A percentile compares a stretch with the other conserved stretches of the same genome.
Evolutionary conservation across 106 monocot species (phyloP).

Genomic region (Chionographis japonica): DNA sequence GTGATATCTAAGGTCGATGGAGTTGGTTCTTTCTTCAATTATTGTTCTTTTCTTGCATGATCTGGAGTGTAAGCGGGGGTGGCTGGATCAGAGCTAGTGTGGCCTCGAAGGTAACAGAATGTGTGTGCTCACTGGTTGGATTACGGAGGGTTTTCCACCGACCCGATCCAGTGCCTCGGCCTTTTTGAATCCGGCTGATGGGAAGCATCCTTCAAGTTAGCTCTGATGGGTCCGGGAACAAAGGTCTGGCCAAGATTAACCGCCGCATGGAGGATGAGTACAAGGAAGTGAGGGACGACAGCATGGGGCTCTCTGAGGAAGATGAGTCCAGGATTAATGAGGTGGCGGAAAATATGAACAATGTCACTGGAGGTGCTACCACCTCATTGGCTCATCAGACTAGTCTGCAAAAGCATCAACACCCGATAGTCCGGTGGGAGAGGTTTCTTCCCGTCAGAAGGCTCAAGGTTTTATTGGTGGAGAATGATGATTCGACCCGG

Average conservation of each 20-base stretch:
- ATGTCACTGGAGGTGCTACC: conserved; percentile 5
- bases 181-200: conserved; percentile 63
- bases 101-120: conserved; percentile 13
- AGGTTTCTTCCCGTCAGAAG: conserved; percentile 82
- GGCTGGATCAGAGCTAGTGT: background rate
- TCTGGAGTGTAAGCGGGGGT: background rate
- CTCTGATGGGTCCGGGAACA: conserved; percentile 9
- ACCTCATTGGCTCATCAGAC: conserved; percentile 1
- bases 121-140: conserved; percentile 6
- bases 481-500: conserved; percentile 92
- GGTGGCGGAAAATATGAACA: conserved; percentile 5
- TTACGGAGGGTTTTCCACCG: conserved; percentile 2
- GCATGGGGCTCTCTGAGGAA: conserved; percentile 35
- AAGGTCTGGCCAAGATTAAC: conserved; percentile 18
- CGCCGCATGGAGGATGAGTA: conserved; percentile 13
- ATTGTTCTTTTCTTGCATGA: background rate
- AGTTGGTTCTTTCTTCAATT: background rate
- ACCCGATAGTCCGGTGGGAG: conserved; percentile 64
- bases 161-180: conserved; percentile 6
- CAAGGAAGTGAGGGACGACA: conserved; percentile 23
- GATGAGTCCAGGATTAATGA: conserved; percentile 46
- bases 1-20: too few species aligned
- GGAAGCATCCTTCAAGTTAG: conserved; percentile 30
- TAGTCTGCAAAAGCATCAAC: conserved; percentile 24
- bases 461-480: conserved; percentile 82